Conservation (phyloP, 192 early-diverging fungal species). For the Powellomyces hirtus region DNA sequence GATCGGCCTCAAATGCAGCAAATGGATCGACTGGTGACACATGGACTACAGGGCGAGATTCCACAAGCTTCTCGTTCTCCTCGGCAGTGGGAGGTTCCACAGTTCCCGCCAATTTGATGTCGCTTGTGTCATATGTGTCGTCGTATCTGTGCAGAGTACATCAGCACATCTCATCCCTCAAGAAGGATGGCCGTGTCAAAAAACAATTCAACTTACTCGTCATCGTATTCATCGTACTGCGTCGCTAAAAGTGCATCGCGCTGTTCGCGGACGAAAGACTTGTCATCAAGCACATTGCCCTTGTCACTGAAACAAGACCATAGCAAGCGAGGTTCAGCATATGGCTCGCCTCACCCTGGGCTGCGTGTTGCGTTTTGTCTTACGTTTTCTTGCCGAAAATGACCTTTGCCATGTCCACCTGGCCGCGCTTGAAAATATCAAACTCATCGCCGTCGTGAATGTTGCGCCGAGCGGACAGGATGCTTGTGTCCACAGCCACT, state of each 20-base stretch:
- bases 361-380: too few relatives aligned
- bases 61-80: neutral
- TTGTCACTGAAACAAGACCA: conserved; percentile 16
- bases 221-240: conserved; percentile 76
- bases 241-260: conserved; percentile 28
- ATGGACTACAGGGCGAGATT: neutral
- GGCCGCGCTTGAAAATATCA: conserved; percentile 73
- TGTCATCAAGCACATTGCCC: conserved; percentile 53
- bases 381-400: conserved; percentile 72
- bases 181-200: neutral
- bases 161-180: neutral
- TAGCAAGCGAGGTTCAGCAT: neutral
- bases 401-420: conserved; percentile 63
- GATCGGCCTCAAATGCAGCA: conserved; percentile 52
- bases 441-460: conserved; percentile 94
- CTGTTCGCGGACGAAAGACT: conserved; percentile 37
- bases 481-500: neutral
- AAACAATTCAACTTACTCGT: conserved; percentile 39
- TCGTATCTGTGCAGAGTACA: conserved; percentile 58
- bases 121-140: conserved; percentile 83
- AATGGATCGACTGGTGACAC: conserved; percentile 66
- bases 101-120: conserved; percentile 54
- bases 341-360: too few relatives aligned
- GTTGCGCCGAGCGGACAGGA: conserved; percentile 67
- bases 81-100: conserved; percentile 41